A percentile compares a stretch with the other conserved stretches of the same genome.
Evolutionary conservation across 371 early-diverging fungal genomes (phyloP).

Genomic region (Entomophthora muscae): DNA sequence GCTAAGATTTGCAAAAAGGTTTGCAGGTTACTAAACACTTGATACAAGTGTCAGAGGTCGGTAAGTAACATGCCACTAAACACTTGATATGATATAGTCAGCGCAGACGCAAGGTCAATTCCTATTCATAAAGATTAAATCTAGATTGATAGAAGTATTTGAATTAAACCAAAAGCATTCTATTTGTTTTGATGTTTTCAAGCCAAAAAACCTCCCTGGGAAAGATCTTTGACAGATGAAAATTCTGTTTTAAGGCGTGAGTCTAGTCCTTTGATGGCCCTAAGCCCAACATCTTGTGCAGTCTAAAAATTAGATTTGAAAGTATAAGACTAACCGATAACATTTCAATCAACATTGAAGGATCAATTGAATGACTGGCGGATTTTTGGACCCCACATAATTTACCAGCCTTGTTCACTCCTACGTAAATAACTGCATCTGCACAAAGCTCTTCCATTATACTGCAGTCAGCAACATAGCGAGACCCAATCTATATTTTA

Average conservation of each 20-base stretch:
- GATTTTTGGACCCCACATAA: constrained; percentile 74
- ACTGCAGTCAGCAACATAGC: constrained; percentile 72
- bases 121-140: too few species aligned
- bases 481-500: constrained; percentile 34
- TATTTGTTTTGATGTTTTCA: neutral
- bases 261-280: neutral
- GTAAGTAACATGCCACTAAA: too few species aligned
- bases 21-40: too few species aligned
- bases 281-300: neutral
- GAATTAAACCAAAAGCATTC: too few species aligned
- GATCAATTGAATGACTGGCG: constrained; percentile 51
- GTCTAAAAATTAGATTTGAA: neutral
- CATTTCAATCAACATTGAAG: constrained; percentile 60
- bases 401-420: constrained; percentile 56
- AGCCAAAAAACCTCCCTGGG: neutral
- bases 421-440: constrained; percentile 54
- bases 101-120: too few species aligned
- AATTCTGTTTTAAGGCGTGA: neutral
- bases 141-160: too few species aligned
- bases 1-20: too few species aligned
- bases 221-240: neutral
- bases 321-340: constrained; percentile 24
- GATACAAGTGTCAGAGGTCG: too few species aligned
- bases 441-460: constrained; percentile 74
- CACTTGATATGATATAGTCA: too few species aligned